Evolutionary conservation across 106 monocot species (phyloP).

Genomic region (Vanilla planifolia): DNA sequence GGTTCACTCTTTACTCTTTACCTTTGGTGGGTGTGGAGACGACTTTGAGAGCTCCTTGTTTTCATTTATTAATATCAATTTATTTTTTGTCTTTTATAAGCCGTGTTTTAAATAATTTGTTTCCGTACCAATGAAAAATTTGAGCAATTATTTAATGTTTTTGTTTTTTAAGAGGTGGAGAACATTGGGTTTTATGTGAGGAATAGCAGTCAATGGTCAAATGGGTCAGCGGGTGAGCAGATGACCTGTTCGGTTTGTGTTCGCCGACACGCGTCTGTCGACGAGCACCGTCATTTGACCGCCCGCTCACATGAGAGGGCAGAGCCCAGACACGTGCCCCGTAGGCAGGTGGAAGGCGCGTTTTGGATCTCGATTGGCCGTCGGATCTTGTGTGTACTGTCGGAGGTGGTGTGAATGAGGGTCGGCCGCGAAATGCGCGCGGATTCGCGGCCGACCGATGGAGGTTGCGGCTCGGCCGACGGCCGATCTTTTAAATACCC

Average conservation of each 20-base stretch:
- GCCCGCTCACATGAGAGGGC: not conserved
- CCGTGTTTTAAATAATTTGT: no score
- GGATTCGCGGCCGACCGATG: no score
- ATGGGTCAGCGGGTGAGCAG: not conserved
- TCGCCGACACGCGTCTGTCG: not conserved
- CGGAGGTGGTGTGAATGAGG: no score
- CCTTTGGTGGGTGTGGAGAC: not conserved
- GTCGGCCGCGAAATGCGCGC: no score
- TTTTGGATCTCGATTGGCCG: no score
- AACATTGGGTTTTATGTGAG: not conserved
- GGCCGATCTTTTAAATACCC: no score
- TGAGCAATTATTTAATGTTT: not conserved
- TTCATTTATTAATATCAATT: not conserved
- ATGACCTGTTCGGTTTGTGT: not conserved
- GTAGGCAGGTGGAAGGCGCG: no score
- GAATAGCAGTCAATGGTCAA: not conserved
- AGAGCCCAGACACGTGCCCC: no score
- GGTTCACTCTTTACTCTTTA: not conserved
- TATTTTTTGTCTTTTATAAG: no score
- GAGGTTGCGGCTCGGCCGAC: no score
- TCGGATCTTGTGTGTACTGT: no score
- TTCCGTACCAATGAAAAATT: no score
- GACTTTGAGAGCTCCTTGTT: not conserved
- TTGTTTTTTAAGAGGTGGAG: not conserved
- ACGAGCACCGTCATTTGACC: constrained; percentile 1